Evolutionary conservation across 306 rosid genomes (phyloP), one percentile per base, ranked within the genome.

Genomic region (Astragalus membranaceus): DNA sequence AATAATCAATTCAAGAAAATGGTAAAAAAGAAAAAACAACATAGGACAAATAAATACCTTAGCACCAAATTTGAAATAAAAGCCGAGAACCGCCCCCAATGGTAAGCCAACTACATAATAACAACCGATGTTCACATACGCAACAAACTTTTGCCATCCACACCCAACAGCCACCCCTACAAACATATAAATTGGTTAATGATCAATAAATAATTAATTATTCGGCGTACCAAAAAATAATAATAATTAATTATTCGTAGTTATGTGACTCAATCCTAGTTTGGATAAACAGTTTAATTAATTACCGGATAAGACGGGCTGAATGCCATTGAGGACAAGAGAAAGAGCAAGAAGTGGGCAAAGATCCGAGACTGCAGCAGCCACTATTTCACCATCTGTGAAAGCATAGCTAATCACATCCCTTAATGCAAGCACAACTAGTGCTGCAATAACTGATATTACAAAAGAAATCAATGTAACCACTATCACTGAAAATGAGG

Each of bases 61-160:
- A 0, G 95, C 92, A 5, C 88, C 92, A 17, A 51, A 64, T 1
- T 90, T 52, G 69, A 90, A 88, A 72, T 79, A 72, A 79, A 90
- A 90, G 17, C 96, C 96, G 1, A 90, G 75, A 71, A 84, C 49
- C 0, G 70, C 1, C 8, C 96, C 96, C 67, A 90, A 1, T 2
- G 96, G 95, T 33, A 90, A 54, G 30, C 96, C 96, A 76, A 87
- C 67, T 10, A 77, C 66, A 64, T 86, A 88, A 36, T 88, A 89
- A 58, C 95, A 83, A 2, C 89, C 90, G 5, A 92, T 83, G 43
- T 92, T 92, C 6, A 92, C 85, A 44, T 85, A 92, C 0, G 98
- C 98, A 1, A 89, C 96, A 11, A 89, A 84, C n/a, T 88, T 20
- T 79, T 92, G 98, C 96, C 98, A 92, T 76, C 96, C 96, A 60